A percentile compares a stretch with the other conserved stretches of the same genome.
Evolutionary conservation across 768 basidiomycete genomes (phyloP).

Genomic region (Leccinum variicolor): DNA sequence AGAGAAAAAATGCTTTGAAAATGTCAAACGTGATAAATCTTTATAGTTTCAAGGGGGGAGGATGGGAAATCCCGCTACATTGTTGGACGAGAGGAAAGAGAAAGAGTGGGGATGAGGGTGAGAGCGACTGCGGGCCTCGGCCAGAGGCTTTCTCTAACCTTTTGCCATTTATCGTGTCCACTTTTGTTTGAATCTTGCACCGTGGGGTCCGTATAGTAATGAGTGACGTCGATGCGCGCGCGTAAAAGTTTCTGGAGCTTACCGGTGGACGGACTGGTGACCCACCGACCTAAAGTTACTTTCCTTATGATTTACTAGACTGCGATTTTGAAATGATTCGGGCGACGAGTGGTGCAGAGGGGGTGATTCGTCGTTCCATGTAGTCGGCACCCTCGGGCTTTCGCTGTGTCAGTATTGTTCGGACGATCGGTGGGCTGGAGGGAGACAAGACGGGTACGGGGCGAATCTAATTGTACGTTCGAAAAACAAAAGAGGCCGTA

Average conservation of each 20-base stretch:
- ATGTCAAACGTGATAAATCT: not conserved
- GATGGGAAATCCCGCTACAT: not conserved
- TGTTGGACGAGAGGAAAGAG: not conserved
- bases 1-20: not conserved
- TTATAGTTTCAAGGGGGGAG: no score
- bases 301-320: no score
- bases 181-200: no score
- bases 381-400: not conserved
- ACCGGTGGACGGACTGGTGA: not conserved
- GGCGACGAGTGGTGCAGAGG: no score
- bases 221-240: not conserved
- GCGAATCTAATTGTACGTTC: not conserved
- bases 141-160: no score
- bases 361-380: not conserved
- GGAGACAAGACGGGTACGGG: no score
- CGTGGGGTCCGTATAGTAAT: no score
- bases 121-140: no score
- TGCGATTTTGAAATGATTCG: no score
- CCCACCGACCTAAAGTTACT: no score
- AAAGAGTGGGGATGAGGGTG: not conserved
- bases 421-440: not conserved
- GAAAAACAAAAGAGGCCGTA: not conserved
- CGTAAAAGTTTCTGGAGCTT: not conserved
- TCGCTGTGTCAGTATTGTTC: not conserved
- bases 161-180: no score